Conservation (phyloP, 2,329 filamentous ascomycete species). For the Pseudopithomyces maydicus region DNA sequence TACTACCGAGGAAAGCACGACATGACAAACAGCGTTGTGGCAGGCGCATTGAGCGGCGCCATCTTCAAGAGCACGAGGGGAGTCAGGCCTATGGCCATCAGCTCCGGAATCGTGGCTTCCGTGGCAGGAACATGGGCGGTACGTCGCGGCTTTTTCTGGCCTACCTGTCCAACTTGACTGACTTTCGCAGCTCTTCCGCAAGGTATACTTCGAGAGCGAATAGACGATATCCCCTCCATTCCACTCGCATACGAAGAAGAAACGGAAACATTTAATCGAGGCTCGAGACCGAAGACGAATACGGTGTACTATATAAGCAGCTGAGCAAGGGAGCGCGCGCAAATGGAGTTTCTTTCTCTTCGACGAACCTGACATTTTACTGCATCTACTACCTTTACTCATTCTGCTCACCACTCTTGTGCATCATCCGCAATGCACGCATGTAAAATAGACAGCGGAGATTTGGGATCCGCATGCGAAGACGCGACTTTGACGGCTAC, state of each 20-base stretch:
- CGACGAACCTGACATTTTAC: slow-evolving; percentile 5
- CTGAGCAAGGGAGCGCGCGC: no score
- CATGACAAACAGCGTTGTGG: slow-evolving; percentile 82
- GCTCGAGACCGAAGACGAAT: neutral
- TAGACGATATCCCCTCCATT: slow-evolving; percentile 9
- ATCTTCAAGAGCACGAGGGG: slow-evolving; percentile 96
- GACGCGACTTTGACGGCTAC: neutral
- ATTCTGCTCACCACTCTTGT: slow-evolving; percentile 17
- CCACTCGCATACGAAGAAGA: neutral
- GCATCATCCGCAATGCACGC: slow-evolving; percentile 6
- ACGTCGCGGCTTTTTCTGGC: slow-evolving; percentile 10
- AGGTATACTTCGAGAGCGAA: slow-evolving; percentile 28
- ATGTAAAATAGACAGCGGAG: slow-evolving; percentile 12
- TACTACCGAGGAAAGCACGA: slow-evolving; percentile 59
- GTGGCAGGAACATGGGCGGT: slow-evolving; percentile 91
- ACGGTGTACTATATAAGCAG: neutral
- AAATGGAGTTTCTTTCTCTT: slow-evolving; percentile 7
- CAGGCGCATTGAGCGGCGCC: slow-evolving; percentile 87
- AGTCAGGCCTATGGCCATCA: slow-evolving; percentile 90
- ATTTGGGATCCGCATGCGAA: neutral
- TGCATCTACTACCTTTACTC: slow-evolving; percentile 12
- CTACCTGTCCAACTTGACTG: slow-evolving; percentile 1
- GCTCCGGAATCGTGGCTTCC: slow-evolving; percentile 83
- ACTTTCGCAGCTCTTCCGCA: slow-evolving; percentile 22
- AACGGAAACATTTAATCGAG: neutral